Evolutionary conservation across 2,329 filamentous ascomycete species (phyloP), one percentile per base, ranked within the genome.

Genomic region (Ophiostoma sp.): DNA sequence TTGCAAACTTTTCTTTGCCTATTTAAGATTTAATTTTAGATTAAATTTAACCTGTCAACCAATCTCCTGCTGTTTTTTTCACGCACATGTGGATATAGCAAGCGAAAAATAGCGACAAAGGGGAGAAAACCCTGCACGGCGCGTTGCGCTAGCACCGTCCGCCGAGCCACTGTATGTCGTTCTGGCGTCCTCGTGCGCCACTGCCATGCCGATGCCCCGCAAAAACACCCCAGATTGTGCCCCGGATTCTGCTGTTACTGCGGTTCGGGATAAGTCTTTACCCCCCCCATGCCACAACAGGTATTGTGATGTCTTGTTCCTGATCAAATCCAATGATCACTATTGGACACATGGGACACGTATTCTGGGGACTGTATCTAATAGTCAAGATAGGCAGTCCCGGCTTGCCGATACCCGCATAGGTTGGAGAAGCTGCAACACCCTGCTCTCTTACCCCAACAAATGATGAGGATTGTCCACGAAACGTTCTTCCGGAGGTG

Each of bases 161-260:
- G 52, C 52, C 52, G 52, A 57, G 52, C 52, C 52, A 57, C 52
- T 57, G 57, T 20, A 33, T 62, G 13, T 62, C 27, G 6, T 31
- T 11, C 11, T 62, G 27, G 27, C 27, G 23, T 27, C 23, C 57
- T 60, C 57, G 13, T 27, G 52, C 10, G 52, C 52, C 52, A 4
- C 23, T 57, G 52, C 52, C 23, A 57, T 57, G 52, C n/a, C 52
- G 27, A 33, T 62, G 57, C 23, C 27, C 57, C 57, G 57, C 57
- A 31, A 33, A 62, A 62, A 33, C 57, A 62, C 57, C 57, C 57
- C 57, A 20, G 57, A 62, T 62, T 62, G 57, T 62, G 57, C 57
- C 57, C 57, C 57, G 13, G 57, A 62, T 62, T 62, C 27, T 62
- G 27, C 11, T 33, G 15, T 20, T 62, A 27, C 15, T 33, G 57